These are phyloP conservation scores for Prototheca stagnorum DNA, from an alignment of 163 green algal species.

Conservation along the genomic window DNA sequence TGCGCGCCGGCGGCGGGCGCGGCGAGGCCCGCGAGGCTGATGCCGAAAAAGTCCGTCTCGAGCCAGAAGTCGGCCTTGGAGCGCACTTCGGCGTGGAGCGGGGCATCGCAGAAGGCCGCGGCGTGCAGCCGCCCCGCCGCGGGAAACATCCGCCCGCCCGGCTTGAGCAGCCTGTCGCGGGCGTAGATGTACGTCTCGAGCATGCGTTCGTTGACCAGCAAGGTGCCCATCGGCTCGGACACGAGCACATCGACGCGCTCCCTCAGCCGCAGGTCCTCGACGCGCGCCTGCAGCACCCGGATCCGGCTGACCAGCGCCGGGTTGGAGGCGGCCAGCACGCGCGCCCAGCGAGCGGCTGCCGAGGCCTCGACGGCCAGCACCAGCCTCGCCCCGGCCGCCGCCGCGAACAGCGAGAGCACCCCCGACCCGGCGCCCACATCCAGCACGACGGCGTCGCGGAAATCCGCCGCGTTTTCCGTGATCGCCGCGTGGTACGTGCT, in stretches of 20 bases:
- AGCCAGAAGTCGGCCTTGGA: slow-evolving; percentile 72
- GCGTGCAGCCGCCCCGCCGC: slow-evolving; percentile 41
- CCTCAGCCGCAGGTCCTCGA: slow-evolving; percentile 53
- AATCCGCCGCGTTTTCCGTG: slow-evolving; percentile 66
- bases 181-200: slow-evolving; percentile 85
- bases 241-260: slow-evolving; percentile 45
- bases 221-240: slow-evolving; percentile 83
- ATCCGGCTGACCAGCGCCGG: slow-evolving; percentile 25
- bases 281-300: slow-evolving; percentile 43
- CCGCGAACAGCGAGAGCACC: slow-evolving; percentile 38
- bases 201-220: slow-evolving; percentile 96
- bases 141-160: slow-evolving; percentile 87
- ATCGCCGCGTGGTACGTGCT: slow-evolving; percentile 38
- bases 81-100: slow-evolving; percentile 61
- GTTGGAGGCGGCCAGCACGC: slow-evolving; percentile 53
- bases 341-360: slow-evolving; percentile 58
- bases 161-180: slow-evolving; percentile 74
- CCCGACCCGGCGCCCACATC: slow-evolving; percentile 83
- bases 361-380: slow-evolving; percentile 91
- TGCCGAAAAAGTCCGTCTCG: slow-evolving; percentile 62
- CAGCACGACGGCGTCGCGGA: slow-evolving; percentile 73
- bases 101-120: slow-evolving; percentile 67
- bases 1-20: slow-evolving; percentile 50
- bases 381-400: slow-evolving; percentile 57
- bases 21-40: slow-evolving; percentile 65